A percentile compares a stretch with the other conserved stretches of the same genome.
phyloP scores from a whole-genome alignment of 257 asterid genomes.

The Coffea canephora region DNA sequence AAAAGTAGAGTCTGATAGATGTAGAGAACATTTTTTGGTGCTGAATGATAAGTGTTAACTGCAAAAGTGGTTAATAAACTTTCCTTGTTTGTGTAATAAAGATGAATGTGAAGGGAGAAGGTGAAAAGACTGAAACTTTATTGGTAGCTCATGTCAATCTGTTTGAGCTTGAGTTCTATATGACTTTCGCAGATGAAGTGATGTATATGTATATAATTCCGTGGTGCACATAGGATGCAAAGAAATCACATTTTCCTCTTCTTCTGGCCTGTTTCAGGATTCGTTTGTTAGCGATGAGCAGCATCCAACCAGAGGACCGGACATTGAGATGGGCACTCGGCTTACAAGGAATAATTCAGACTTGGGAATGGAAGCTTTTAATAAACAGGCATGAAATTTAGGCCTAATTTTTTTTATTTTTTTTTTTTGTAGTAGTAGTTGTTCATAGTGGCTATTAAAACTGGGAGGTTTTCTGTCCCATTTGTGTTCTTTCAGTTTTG shows the following conservation, averaged over 20 bases:
- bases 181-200: neutral
- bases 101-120: neutral
- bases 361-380: constrained; percentile 65
- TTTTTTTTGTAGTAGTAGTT: too few species aligned
- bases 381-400: constrained; percentile 52
- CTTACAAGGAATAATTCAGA: constrained; percentile 62
- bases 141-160: neutral
- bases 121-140: neutral
- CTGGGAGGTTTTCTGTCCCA: neutral
- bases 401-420: neutral
- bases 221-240: neutral
- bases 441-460: neutral
- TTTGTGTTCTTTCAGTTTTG: neutral
- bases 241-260: neutral
- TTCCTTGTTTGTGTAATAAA: neutral
- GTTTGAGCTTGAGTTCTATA: constrained; percentile 9
- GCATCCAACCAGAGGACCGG: constrained; percentile 41
- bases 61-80: neutral
- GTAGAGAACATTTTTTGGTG: neutral
- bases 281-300: constrained; percentile 52
- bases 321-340: constrained; percentile 71
- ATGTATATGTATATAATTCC: neutral
- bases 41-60: neutral
- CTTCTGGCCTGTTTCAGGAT: constrained; percentile 41
- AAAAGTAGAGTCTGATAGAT: neutral